Base-by-base conservation (phyloP, 2,329 filamentous ascomycete species). In the Rutstroemia sp. region DNA sequence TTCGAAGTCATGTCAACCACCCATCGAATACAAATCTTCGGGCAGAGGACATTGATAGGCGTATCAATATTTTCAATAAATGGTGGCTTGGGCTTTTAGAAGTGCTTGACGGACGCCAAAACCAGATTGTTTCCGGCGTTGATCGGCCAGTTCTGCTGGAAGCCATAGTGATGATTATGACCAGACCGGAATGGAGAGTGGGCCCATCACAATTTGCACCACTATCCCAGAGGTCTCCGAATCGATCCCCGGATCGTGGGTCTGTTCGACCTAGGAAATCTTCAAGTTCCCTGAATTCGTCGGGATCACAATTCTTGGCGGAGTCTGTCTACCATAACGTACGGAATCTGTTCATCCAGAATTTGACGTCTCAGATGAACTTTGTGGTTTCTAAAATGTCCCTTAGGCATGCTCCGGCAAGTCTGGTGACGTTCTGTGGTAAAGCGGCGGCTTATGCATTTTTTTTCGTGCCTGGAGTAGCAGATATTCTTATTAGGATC, bases 341-440 rank as follows among this genome's bases (percentile, higher is more conserved):
- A 25, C 80, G 82, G 38, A 87, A 87, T 66, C 81, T 83, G 44
- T 88, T 87, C 66, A 78, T 83, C 4, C 83, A 87, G 60, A 89
- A 88, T 61, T 69, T 89, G 8, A 76, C 85, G 38, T 78, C 83
- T 25, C 86, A 89, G 61, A 84, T 89, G 78, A 75, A 77, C 5
- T 87, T 86, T 65, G 83, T 85, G n/a, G 80, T 88, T 5, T 84
- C 88, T 57, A 85, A 85, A 62, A 87, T 89, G 83, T 87, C 84
- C 6, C 73, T 86, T 63, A 77, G 83, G 58, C 83, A 84, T 65
- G 70, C 71, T 12, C 71, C 71, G 19, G 70, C 70, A 39, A 81
- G 78, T 66, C 65, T 83, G 55, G 85, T 89, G 38, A 79, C 81
- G 2, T 89, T 89, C 64, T 87, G 84, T 63, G 86, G 86, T 50